These are phyloP conservation scores for Mycena alexandri DNA, from an alignment of 768 basidiomycete genomes.

Conservation along the genomic window DNA sequence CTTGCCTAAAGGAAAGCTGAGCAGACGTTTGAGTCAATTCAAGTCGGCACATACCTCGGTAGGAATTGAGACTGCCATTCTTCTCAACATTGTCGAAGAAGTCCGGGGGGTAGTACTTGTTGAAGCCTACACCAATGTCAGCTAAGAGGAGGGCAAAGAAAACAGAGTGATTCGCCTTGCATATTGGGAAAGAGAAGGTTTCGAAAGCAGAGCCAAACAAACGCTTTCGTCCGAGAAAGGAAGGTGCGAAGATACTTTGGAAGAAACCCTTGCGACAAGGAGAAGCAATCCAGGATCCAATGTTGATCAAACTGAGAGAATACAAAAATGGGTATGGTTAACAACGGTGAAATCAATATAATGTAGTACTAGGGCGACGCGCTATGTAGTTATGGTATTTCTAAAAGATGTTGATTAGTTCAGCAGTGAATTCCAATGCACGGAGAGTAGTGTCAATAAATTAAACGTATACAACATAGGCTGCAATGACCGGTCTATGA, in stretches of 20 bases:
- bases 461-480: slow-evolving; percentile 77
- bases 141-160: background rate
- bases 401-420: slow-evolving; percentile 13
- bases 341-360: slow-evolving; percentile 1
- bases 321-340: slow-evolving; percentile 4
- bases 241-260: background rate
- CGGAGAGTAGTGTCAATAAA: slow-evolving; percentile 5
- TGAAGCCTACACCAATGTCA: slow-evolving; percentile 63
- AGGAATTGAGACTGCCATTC: slow-evolving; percentile 68
- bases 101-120: slow-evolving; percentile 86
- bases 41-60: slow-evolving; percentile 58
- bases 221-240: slow-evolving; percentile 13
- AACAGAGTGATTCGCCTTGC: slow-evolving; percentile 13
- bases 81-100: slow-evolving; percentile 70
- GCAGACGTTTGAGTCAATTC: background rate
- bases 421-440: slow-evolving; percentile 9
- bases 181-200: slow-evolving; percentile 6
- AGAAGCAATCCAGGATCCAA: no score
- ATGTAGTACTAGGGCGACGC: slow-evolving; percentile 11
- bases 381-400: slow-evolving; percentile 14
- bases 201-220: slow-evolving; percentile 17
- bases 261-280: no score
- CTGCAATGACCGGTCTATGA: slow-evolving; percentile 88
- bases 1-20: slow-evolving; percentile 69
- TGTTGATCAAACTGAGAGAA: background rate